Conservation (phyloP, 2,329 filamentous ascomycete genomes). For the Alternaria panax region DNA sequence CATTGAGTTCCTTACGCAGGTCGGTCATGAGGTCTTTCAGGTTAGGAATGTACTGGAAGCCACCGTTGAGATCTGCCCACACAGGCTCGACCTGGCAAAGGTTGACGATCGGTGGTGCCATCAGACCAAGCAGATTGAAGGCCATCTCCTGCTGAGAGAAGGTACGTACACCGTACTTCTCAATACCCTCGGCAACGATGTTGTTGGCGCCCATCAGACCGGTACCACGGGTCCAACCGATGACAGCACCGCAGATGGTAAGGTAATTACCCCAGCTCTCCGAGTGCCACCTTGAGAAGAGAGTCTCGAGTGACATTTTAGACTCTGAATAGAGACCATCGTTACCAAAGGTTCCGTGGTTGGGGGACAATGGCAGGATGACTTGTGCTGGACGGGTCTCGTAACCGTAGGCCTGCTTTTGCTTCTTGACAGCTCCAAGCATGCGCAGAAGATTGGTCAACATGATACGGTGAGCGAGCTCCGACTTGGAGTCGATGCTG, state of each 20-base stretch:
- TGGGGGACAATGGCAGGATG: slow-evolving; percentile 92
- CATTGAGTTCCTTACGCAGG: slow-evolving; percentile 91
- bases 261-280: slow-evolving; percentile 98
- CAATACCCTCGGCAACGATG: slow-evolving; percentile 94
- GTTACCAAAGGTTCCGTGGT: slow-evolving; percentile 97
- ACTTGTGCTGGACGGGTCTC: slow-evolving; percentile 97
- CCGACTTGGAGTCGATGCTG: slow-evolving; percentile 93
- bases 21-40: slow-evolving; percentile 93
- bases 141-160: slow-evolving; percentile 99
- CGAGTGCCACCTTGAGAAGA: slow-evolving; percentile 98
- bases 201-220: slow-evolving; percentile 99
- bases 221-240: slow-evolving; percentile 98
- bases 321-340: slow-evolving; percentile 98
- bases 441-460: slow-evolving; percentile 94
- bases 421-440: slow-evolving; percentile 85
- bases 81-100: slow-evolving; percentile 95
- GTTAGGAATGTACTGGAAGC: slow-evolving; percentile 95
- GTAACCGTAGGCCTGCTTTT: slow-evolving; percentile 87
- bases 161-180: slow-evolving; percentile 94
- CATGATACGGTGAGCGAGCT: slow-evolving; percentile 98
- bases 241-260: slow-evolving; percentile 96
- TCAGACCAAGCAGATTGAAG: slow-evolving; percentile 95
- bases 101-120: slow-evolving; percentile 93
- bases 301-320: slow-evolving; percentile 93
- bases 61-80: slow-evolving; percentile 96